Conservation (phyloP, 1,139 yeast species). For the Geotrichum phurueaensis region DNA sequence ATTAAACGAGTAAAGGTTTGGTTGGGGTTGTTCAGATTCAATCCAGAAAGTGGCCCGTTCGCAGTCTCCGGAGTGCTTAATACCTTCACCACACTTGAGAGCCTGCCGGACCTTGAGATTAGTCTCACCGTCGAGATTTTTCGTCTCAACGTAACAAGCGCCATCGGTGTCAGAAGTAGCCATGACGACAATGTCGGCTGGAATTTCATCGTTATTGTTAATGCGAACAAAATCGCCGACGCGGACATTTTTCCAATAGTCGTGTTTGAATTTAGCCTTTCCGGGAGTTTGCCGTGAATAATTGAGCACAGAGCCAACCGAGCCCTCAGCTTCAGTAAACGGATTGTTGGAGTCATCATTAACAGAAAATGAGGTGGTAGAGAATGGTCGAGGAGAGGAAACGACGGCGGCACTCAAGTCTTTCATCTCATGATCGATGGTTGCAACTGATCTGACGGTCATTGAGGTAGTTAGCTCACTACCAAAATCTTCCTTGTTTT, state of each 20-base stretch:
- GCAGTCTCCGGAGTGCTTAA: constrained; percentile 65
- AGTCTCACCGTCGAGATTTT: constrained; percentile 94
- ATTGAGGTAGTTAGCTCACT: constrained; percentile 20
- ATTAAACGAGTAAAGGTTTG: constrained; percentile 75
- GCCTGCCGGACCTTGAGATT: constrained; percentile 79
- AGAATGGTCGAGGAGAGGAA: constrained; percentile 12
- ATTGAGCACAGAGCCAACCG: constrained; percentile 33
- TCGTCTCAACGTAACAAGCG: constrained; percentile 88
- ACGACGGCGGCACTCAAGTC: constrained; percentile 14
- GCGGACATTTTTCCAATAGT: constrained; percentile 79
- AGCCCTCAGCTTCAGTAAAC: constrained; percentile 45
- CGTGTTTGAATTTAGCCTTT: constrained; percentile 53
- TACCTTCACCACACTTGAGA: constrained; percentile 60
- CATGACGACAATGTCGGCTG: constrained; percentile 78
- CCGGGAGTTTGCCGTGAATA: constrained; percentile 31
- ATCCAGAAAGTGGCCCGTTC: constrained; percentile 73
- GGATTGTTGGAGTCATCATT: constrained; percentile 30
- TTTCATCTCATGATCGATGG: constrained; percentile 17
- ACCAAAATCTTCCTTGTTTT: constrained; percentile 17
- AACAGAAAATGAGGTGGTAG: constrained; percentile 3
- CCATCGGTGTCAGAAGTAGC: constrained; percentile 87
- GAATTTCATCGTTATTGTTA: constrained; percentile 83
- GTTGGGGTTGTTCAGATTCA: constrained; percentile 87
- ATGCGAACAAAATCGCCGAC: constrained; percentile 89
- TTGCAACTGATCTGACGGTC: constrained; percentile 16